A percentile compares a stretch with the other conserved stretches of the same genome.
phyloP scores from a whole-genome alignment of 2,329 filamentous ascomycete species.

The Xylariaceae sp. region DNA sequence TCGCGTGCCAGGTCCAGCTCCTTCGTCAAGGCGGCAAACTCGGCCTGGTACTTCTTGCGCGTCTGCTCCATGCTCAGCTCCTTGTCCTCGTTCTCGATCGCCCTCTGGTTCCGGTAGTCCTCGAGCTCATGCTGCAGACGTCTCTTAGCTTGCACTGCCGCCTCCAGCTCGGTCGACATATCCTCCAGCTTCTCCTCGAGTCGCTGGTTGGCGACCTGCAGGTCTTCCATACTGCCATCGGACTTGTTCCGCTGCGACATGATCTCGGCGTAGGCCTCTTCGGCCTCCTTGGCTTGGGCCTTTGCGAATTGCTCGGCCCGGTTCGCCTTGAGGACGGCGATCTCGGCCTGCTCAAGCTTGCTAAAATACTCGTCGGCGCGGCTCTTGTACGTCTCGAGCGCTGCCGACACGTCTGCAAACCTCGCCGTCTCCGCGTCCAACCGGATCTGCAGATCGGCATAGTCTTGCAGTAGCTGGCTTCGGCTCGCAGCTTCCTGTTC shows the following conservation, averaged over 20 bases:
- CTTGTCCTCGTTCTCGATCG: slow-evolving; percentile 95
- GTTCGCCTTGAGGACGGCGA: slow-evolving; percentile 85
- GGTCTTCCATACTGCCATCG: slow-evolving; percentile 79
- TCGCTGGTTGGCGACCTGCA: slow-evolving; percentile 83
- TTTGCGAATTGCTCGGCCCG: slow-evolving; percentile 93
- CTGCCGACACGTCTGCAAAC: slow-evolving; percentile 75
- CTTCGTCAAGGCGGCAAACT: slow-evolving; percentile 82
- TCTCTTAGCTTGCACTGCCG: slow-evolving; percentile 82
- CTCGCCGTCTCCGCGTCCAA: slow-evolving; percentile 85
- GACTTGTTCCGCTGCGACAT: slow-evolving; percentile 91
- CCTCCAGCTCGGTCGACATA: slow-evolving; percentile 80
- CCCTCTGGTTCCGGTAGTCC: slow-evolving; percentile 90
- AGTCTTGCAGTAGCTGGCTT: slow-evolving; percentile 84
- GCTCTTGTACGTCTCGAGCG: slow-evolving; percentile 82
- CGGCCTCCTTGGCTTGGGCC: slow-evolving; percentile 80
- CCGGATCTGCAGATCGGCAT: slow-evolving; percentile 86
- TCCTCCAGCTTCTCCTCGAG: slow-evolving; percentile 91
- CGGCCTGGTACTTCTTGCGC: slow-evolving; percentile 91
- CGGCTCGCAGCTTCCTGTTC: slow-evolving; percentile 88
- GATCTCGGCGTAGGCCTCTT: slow-evolving; percentile 82
- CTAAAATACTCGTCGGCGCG: slow-evolving; percentile 94
- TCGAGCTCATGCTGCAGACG: slow-evolving; percentile 94
- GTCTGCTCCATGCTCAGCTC: slow-evolving; percentile 95
- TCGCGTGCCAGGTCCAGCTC: slow-evolving; percentile 93
- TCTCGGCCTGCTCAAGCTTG: slow-evolving; percentile 95